Evolutionary conservation across 1,139 yeast genomes (phyloP).

Genomic region (Diutina scorzettiae): DNA sequence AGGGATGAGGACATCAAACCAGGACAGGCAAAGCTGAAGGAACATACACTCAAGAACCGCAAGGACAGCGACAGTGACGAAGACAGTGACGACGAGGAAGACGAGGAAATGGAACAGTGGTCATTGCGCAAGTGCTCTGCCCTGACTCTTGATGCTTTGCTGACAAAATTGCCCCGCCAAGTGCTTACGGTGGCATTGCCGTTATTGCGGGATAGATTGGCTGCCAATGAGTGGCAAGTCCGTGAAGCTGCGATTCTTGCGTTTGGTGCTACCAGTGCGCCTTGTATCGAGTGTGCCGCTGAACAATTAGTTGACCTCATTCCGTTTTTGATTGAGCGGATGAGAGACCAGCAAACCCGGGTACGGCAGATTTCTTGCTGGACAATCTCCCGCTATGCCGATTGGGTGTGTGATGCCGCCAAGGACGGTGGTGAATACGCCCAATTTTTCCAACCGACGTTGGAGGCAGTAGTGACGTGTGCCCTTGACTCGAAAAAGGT

Average conservation of each 20-base stretch:
- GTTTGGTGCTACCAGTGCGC: slow-evolving; percentile 65
- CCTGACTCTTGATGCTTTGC: slow-evolving; percentile 76
- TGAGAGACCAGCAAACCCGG: slow-evolving; percentile 67
- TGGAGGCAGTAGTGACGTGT: slow-evolving; percentile 63
- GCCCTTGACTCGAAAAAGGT: slow-evolving; percentile 76
- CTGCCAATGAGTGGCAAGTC: slow-evolving; percentile 68
- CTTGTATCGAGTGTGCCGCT: slow-evolving; percentile 55
- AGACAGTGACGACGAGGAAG: slow-evolving; percentile 38
- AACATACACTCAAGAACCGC: slow-evolving; percentile 36
- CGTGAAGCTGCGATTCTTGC: slow-evolving; percentile 92
- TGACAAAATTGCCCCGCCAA: slow-evolving; percentile 54
- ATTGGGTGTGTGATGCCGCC: slow-evolving; percentile 70
- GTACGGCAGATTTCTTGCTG: slow-evolving; percentile 92
- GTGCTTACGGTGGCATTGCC: slow-evolving; percentile 67
- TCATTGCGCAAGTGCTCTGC: slow-evolving; percentile 88
- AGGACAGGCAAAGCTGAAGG: slow-evolving; percentile 54
- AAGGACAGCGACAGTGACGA: slow-evolving; percentile 26
- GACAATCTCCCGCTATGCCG: slow-evolving; percentile 79
- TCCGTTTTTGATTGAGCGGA: slow-evolving; percentile 73
- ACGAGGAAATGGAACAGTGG: slow-evolving; percentile 64
- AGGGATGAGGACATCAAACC: slow-evolving; percentile 84
- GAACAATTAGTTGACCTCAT: slow-evolving; percentile 70
- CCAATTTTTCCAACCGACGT: slow-evolving; percentile 61
- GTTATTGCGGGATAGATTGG: slow-evolving; percentile 56
- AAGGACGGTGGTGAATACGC: slow-evolving; percentile 50